A percentile compares a stretch with the other conserved stretches of the same genome.
Evolutionary conservation across 2,329 filamentous ascomycete species (phyloP).

Genomic region (Xylariaceae sp.): DNA sequence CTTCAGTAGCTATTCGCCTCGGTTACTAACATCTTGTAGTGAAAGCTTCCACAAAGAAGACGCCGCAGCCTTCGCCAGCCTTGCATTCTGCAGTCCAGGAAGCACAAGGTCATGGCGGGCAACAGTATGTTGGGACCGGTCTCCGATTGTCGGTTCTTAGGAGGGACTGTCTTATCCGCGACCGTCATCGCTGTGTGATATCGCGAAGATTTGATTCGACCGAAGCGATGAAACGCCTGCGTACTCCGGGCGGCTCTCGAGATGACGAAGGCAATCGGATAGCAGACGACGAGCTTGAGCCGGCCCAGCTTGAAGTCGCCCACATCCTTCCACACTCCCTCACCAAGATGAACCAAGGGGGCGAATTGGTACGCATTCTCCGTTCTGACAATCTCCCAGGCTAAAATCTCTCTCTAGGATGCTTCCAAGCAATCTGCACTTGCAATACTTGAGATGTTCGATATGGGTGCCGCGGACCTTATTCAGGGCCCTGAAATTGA

Average conservation of each 20-base stretch:
- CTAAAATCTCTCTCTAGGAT: constrained; percentile 9
- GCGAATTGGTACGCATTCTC: constrained; percentile 5
- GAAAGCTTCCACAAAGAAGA: constrained; percentile 23
- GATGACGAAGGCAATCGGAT: constrained; percentile 25
- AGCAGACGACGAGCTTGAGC: neutral
- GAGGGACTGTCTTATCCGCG: constrained; percentile 23
- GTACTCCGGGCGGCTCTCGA: constrained; percentile 9
- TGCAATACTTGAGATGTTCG: constrained; percentile 40
- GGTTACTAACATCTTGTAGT: constrained; percentile 16
- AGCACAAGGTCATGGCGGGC: constrained; percentile 14
- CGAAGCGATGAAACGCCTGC: constrained; percentile 10
- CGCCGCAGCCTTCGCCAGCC: constrained; percentile 23
- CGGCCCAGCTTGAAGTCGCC: constrained; percentile 5
- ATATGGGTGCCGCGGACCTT: constrained; percentile 30
- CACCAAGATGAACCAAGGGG: constrained; percentile 1
- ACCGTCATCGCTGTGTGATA: constrained; percentile 29
- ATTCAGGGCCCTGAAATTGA: constrained; percentile 39
- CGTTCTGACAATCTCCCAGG: neutral
- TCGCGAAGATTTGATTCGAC: constrained; percentile 19
- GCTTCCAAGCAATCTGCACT: constrained; percentile 31
- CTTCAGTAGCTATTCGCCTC: constrained; percentile 2
- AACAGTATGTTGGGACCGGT: constrained; percentile 19
- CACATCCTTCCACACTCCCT: constrained; percentile 11
- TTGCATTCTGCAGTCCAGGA: constrained; percentile 20
- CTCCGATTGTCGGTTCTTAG: constrained; percentile 23